Evolutionary conservation across 495 filamentous ascomycete genomes (phyloP).

Genomic region (Chaetomium tenue): DNA sequence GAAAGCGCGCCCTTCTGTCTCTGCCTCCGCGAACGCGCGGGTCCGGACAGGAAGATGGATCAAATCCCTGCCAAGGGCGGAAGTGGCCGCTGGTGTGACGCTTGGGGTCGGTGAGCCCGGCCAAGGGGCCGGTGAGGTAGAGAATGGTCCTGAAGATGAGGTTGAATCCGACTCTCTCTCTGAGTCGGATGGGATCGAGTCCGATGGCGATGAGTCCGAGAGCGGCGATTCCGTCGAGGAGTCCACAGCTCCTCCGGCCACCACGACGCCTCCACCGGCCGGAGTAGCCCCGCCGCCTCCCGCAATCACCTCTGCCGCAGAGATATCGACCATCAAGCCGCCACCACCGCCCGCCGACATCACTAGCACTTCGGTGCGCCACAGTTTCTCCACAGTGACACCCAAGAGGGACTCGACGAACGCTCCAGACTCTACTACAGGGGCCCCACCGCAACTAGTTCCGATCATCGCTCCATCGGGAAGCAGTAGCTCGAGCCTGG

Average conservation of each 20-base stretch:
- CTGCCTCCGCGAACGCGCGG: not conserved
- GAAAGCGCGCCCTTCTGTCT: not conserved
- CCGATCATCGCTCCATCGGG: not conserved
- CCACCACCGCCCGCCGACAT: not conserved
- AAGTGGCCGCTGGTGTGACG: conserved; percentile 2
- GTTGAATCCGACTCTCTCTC: not conserved
- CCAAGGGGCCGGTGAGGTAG: not conserved
- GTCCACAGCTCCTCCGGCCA: conserved; percentile 4
- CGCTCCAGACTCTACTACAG: not conserved
- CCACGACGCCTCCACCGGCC: not conserved
- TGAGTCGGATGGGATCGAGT: conserved; percentile 8
- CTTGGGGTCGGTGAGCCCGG: conserved; percentile 4
- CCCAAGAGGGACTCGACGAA: not conserved
- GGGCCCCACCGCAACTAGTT: not conserved
- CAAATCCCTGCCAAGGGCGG: not conserved
- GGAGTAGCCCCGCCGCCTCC: not conserved
- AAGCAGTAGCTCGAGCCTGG: conserved; percentile 4
- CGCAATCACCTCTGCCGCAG: not conserved
- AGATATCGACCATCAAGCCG: conserved; percentile 1
- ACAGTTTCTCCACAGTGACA: not conserved
- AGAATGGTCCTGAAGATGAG: not conserved
- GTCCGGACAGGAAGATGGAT: not conserved
- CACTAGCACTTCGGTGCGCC: not conserved
- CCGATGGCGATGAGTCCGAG: conserved; percentile 5
- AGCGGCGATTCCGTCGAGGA: not conserved